Conservation (phyloP, 2,329 filamentous ascomycete species). For the Sporothrix brasiliensis region DNA sequence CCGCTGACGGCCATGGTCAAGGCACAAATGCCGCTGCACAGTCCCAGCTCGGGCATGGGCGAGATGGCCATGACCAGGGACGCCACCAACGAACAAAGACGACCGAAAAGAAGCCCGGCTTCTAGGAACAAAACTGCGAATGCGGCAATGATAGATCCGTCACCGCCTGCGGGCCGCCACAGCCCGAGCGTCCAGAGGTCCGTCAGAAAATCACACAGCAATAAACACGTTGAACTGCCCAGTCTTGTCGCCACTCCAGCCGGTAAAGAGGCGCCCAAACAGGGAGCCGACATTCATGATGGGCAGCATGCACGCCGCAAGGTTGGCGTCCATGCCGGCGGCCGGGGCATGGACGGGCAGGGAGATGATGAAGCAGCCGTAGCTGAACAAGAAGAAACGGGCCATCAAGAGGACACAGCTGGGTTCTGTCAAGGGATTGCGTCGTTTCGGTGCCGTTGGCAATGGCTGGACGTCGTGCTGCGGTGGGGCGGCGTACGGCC, state of each 20-base stretch:
- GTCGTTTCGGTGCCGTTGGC: too few relatives aligned
- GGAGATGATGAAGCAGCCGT: conserved; percentile 46
- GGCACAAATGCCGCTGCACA: conserved; percentile 67
- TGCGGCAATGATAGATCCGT: conserved; percentile 62
- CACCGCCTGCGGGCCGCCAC: conserved; percentile 53
- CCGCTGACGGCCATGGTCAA: conserved; percentile 64
- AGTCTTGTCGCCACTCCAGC: conserved; percentile 44
- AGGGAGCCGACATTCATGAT: conserved; percentile 45
- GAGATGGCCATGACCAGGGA: conserved; percentile 71
- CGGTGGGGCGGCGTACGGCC: conserved; percentile 8
- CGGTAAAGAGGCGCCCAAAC: conserved; percentile 39
- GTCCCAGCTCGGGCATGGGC: conserved; percentile 69
- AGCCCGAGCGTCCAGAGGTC: conserved; percentile 52
- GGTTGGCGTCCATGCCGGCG: conserved; percentile 39
- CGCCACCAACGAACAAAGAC: conserved; percentile 66
- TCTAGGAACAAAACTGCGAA: conserved; percentile 69
- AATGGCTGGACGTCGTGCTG: too few relatives aligned
- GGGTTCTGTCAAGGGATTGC: conserved; percentile 42
- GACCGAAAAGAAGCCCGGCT: conserved; percentile 69
- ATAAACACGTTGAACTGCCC: conserved; percentile 56
- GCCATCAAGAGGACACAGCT: conserved; percentile 42
- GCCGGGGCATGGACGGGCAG: conserved; percentile 42
- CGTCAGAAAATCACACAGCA: conserved; percentile 55
- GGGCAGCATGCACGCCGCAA: conserved; percentile 45
- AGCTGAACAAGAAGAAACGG: conserved; percentile 45